Evolutionary conservation across 1,284 basidiomycete genomes (phyloP).

Genomic region (Boletellus dicymbophilus): DNA sequence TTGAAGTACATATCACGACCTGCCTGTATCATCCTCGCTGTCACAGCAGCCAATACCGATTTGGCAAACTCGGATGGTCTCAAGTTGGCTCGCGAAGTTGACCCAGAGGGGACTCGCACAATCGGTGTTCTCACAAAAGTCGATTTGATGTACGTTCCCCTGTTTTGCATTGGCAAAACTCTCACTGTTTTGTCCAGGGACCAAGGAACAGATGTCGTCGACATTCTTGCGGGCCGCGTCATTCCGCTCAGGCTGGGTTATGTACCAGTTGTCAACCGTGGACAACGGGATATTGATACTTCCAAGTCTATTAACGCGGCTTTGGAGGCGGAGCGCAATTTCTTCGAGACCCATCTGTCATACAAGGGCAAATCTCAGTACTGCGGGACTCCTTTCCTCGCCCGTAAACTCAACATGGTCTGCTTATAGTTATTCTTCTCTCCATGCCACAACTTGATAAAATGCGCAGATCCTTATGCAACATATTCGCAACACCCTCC

Average conservation of each 20-base stretch:
- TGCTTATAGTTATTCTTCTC: constrained; percentile 19
- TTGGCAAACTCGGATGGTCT: constrained; percentile 98
- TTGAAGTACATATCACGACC: constrained; percentile 95
- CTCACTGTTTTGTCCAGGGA: constrained; percentile 60
- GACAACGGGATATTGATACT: constrained; percentile 94
- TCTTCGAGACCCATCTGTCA: constrained; percentile 92
- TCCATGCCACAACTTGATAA: constrained; percentile 7
- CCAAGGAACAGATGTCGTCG: constrained; percentile 95
- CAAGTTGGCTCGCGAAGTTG: constrained; percentile 95
- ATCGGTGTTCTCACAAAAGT: constrained; percentile 99
- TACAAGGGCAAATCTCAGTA: constrained; percentile 95
- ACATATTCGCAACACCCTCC: constrained; percentile 94
- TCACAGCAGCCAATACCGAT: constrained; percentile 96
- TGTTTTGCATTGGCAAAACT: not conserved
- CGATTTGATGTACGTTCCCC: constrained; percentile 82
- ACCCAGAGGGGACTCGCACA: constrained; percentile 93
- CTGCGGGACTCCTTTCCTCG: constrained; percentile 97
- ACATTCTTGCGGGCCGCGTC: constrained; percentile 95
- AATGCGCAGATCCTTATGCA: constrained; percentile 88
- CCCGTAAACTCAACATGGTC: constrained; percentile 95
- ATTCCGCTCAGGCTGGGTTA: constrained; percentile 96
- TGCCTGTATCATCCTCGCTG: constrained; percentile 88
- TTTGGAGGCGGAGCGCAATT: constrained; percentile 87
- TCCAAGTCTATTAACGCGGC: constrained; percentile 85
- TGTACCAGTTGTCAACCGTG: constrained; percentile 97